Base-by-base conservation (phyloP, 2,329 filamentous ascomycete genomes). In the Alternaria viburni region DNA sequence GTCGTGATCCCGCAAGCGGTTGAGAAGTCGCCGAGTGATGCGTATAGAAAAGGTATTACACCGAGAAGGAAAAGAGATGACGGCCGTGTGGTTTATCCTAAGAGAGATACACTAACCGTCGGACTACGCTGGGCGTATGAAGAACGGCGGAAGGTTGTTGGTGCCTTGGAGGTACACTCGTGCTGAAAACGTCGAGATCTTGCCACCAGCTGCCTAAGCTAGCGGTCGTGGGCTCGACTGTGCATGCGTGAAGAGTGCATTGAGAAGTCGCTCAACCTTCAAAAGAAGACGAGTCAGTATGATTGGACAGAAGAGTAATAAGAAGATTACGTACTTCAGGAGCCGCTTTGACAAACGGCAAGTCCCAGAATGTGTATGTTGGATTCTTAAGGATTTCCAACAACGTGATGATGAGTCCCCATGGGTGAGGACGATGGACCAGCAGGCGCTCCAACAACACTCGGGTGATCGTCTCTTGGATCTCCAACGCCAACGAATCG, bases 331-430 rank as follows among this genome's bases (percentile, higher is more conserved):
- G 68, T 74, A 77, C 93, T 85, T 97, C 93, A 69, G 93, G 93
- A 70, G 91, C 89, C 69, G 90, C 88, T 84, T 97, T 96, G 81
- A 98, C 92, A 74, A 97, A 97, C 25, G 93, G 92, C 69, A 97
- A 86, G 54, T 96, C 92, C 84, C 96, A 98, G 85, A 99, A 97
- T 75, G 89, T 89, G 80, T 95, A 96, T 76, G 90, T 92, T 57
- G 92, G 90, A 78, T 97, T 97, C 85, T 97, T 96, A 70, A 97
- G 86, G 61, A 99, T 86, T 83, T 98, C 96, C 67, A 96, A 83
- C 65, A 97, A 87, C 36, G 93, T 95, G 66, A 94, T 90, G 77
- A 97, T 90, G 46, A 99, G 83, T 12, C 96, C 96, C 95, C 95
- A 98, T 17, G 96, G 95, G 78, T 98, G 95, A 56, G 95, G 95